Conservation (phyloP, 1,139 yeast species). For the Nakaseomyces sp. region DNA sequence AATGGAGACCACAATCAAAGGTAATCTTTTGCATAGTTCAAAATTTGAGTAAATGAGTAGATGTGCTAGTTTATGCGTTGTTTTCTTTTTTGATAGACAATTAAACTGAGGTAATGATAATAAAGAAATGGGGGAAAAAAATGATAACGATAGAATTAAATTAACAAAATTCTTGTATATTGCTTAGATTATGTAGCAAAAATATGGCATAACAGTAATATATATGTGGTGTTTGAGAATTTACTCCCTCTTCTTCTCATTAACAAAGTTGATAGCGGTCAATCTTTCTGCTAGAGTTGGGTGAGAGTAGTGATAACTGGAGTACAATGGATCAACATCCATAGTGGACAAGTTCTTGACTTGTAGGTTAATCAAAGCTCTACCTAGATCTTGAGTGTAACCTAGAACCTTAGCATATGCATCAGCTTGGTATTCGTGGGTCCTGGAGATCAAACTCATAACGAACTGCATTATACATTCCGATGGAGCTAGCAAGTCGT, state of each 20-base stretch:
- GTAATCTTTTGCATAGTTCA: too few species aligned
- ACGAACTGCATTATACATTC: constrained; percentile 60
- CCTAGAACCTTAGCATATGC: constrained; percentile 71
- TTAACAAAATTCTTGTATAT: too few species aligned
- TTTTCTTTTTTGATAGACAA: background rate
- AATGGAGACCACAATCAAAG: too few species aligned
- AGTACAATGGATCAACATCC: constrained; percentile 83
- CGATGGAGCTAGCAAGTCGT: constrained; percentile 68
- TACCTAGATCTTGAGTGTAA: constrained; percentile 56
- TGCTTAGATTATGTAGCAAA: background rate
- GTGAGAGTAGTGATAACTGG: constrained; percentile 83
- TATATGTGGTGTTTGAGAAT: too few species aligned
- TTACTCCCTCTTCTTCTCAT: constrained; percentile 35
- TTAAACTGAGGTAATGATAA: background rate
- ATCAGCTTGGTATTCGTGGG: constrained; percentile 90
- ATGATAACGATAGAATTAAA: too few species aligned
- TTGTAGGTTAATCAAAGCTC: constrained; percentile 65
- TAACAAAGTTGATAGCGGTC: constrained; percentile 51
- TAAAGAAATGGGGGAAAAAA: too few species aligned
- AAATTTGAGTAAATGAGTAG: too few species aligned
- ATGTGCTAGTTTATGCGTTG: too few species aligned
- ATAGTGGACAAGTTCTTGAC: constrained; percentile 73
- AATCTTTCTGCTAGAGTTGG: constrained; percentile 88
- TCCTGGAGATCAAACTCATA: constrained; percentile 66
- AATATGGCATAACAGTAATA: too few species aligned